These are phyloP conservation scores for Syzygium grande DNA, from an alignment of 345 rosid species.

Conservation along the genomic window DNA sequence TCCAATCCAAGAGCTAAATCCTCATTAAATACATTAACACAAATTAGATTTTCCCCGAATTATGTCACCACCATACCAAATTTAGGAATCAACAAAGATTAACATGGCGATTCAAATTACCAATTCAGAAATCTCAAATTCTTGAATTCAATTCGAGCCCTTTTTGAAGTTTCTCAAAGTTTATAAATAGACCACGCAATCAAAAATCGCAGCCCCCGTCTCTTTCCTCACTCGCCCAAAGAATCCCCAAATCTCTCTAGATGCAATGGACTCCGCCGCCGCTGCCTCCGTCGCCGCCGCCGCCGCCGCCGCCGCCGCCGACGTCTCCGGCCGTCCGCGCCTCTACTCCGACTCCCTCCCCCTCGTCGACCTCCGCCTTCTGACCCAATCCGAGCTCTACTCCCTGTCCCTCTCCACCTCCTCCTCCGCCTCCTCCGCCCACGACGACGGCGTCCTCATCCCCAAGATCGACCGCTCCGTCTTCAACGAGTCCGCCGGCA, in stretches of 20 bases:
- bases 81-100: background rate
- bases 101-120: background rate
- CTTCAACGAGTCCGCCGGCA: slow-evolving; percentile 95
- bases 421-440: slow-evolving; percentile 21
- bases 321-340: slow-evolving; percentile 20
- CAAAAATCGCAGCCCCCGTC: background rate
- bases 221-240: background rate
- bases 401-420: slow-evolving; percentile 34
- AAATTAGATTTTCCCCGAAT: background rate
- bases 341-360: slow-evolving; percentile 39
- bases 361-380: slow-evolving; percentile 52
- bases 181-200: background rate
- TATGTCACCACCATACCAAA: background rate
- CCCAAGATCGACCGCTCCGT: slow-evolving; percentile 83
- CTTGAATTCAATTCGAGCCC: background rate
- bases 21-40: background rate
- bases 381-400: slow-evolving; percentile 46
- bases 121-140: background rate
- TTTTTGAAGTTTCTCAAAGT: background rate
- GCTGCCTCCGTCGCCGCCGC: too few species aligned
- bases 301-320: slow-evolving; percentile 1
- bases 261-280: slow-evolving; percentile 25
- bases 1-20: background rate
- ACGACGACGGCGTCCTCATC: slow-evolving; percentile 33
- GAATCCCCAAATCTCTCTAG: background rate